phyloP scores from a whole-genome alignment of 306 rosid species.

The Sicyos edulis region DNA sequence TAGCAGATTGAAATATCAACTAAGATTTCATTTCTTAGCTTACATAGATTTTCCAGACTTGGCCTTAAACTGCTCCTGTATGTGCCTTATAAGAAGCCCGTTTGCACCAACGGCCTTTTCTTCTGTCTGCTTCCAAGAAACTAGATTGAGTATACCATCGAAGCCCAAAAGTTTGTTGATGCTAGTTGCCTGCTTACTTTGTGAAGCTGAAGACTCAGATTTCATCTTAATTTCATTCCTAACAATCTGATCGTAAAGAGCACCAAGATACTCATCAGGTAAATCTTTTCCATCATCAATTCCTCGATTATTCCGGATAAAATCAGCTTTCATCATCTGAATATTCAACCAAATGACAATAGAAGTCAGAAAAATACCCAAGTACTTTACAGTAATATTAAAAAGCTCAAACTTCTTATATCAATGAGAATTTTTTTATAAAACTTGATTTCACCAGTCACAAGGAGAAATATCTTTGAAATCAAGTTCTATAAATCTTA shows the following conservation, averaged over 20 bases:
- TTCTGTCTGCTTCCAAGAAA: constrained; percentile 90
- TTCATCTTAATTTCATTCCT: constrained; percentile 94
- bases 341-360: constrained; percentile 33
- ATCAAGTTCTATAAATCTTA: neutral
- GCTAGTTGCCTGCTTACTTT: constrained; percentile 89
- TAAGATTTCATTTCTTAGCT: constrained; percentile 33
- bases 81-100: constrained; percentile 84
- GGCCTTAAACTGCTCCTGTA: constrained; percentile 93
- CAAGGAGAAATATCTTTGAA: neutral
- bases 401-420: neutral
- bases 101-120: constrained; percentile 96
- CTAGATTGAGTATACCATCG: constrained; percentile 93
- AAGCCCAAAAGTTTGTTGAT: constrained; percentile 84
- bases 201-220: constrained; percentile 81
- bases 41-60: constrained; percentile 97
- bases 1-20: neutral
- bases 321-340: constrained; percentile 96
- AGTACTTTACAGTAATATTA: neutral
- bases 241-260: constrained; percentile 80
- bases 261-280: constrained; percentile 88
- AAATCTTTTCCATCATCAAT: constrained; percentile 97
- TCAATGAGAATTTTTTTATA: constrained; percentile 14
- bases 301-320: constrained; percentile 91
- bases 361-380: constrained; percentile 28
- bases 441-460: neutral